These are phyloP conservation scores for Phtheirospermum japonicum DNA, from an alignment of 257 asterid species.

Conservation along the genomic window DNA sequence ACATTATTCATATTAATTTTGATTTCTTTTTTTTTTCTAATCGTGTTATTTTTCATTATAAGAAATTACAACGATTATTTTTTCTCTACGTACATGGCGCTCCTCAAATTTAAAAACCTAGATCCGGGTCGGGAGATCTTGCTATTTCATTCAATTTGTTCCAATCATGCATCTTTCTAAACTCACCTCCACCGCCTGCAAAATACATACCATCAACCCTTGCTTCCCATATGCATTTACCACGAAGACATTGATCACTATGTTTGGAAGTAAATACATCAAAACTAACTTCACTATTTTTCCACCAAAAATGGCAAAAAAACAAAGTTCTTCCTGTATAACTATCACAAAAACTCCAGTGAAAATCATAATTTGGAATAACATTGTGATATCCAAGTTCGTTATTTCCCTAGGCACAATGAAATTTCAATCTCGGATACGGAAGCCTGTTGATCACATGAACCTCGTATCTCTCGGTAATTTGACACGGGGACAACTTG, in stretches of 20 bases:
- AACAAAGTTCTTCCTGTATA: background rate
- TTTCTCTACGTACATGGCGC: too few relatives aligned
- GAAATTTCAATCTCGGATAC: background rate
- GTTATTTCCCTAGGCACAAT: slow-evolving; percentile 23
- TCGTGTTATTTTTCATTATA: too few relatives aligned
- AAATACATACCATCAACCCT: slow-evolving; percentile 22
- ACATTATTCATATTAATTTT: too few relatives aligned
- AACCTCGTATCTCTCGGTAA: too few relatives aligned
- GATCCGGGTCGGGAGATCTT: too few relatives aligned
- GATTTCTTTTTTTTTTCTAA: too few relatives aligned
- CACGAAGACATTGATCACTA: background rate
- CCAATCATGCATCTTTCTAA: background rate
- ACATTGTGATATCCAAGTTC: slow-evolving; percentile 25
- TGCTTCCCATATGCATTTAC: slow-evolving; percentile 8
- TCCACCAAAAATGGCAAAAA: slow-evolving; percentile 30
- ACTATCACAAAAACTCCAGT: slow-evolving; percentile 14
- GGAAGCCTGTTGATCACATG: slow-evolving; percentile 26
- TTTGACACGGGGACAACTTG: background rate
- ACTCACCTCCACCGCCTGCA: too few relatives aligned
- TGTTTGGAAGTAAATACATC: slow-evolving; percentile 4
- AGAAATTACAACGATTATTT: too few relatives aligned
- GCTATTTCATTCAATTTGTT: too few relatives aligned
- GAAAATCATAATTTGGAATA: background rate
- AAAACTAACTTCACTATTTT: background rate
- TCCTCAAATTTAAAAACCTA: too few relatives aligned